phyloP scores from a whole-genome alignment of 768 basidiomycete species.

The Tylopilus sp. region DNA sequence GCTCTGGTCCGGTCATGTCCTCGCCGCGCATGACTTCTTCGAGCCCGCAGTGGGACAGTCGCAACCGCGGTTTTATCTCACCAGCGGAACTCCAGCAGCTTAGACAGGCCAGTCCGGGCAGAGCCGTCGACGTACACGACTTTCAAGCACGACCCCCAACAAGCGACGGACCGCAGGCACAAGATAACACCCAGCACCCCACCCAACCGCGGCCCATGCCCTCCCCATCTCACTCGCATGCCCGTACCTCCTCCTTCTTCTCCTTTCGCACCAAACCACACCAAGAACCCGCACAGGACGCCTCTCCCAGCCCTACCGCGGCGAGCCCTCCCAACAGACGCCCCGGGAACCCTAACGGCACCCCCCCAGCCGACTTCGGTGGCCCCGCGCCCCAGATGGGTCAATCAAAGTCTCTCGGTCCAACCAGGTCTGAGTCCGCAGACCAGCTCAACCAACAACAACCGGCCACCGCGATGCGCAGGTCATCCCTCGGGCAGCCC shows the following conservation, averaged over 20 bases:
- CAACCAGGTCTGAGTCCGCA: slow-evolving; percentile 18
- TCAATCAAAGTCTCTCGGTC: slow-evolving; percentile 33
- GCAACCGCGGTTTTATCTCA: slow-evolving; percentile 34
- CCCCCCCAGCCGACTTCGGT: slow-evolving; percentile 19
- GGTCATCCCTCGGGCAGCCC: slow-evolving; percentile 17
- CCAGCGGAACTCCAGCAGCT: slow-evolving; percentile 34
- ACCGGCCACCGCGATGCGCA: slow-evolving; percentile 13
- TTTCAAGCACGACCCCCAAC: slow-evolving; percentile 26
- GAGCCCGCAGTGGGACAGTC: slow-evolving; percentile 36
- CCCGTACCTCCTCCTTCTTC: slow-evolving; percentile 64
- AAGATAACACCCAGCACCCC: slow-evolving; percentile 19
- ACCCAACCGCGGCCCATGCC: slow-evolving; percentile 30
- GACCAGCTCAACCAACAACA: slow-evolving; percentile 26
- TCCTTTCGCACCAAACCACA: slow-evolving; percentile 48
- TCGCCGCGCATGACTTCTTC: slow-evolving; percentile 23
- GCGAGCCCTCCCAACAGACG: slow-evolving; percentile 12
- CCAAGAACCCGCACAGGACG: slow-evolving; percentile 13
- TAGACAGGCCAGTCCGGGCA: slow-evolving; percentile 31
- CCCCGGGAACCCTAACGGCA: slow-evolving; percentile 12
- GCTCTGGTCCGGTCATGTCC: slow-evolving; percentile 5
- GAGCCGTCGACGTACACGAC: slow-evolving; percentile 32
- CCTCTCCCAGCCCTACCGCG: slow-evolving; percentile 17
- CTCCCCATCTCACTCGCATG: slow-evolving; percentile 34
- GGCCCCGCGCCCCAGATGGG: slow-evolving; percentile 30
- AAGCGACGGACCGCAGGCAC: slow-evolving; percentile 17